Conservation (phyloP, 164 flowering plant species). For the Chimonanthus salicifolius region DNA sequence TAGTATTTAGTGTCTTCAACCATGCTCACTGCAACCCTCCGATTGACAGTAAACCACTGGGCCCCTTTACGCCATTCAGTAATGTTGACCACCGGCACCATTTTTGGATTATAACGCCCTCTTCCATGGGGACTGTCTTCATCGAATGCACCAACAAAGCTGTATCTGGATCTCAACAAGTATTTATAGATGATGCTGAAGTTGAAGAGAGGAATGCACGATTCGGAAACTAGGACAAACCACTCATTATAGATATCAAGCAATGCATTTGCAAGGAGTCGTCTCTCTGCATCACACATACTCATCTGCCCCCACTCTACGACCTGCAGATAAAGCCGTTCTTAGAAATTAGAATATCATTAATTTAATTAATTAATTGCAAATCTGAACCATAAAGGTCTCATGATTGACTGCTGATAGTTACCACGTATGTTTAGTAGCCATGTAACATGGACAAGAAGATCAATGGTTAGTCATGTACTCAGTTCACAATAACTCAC, state of each 20-base stretch:
- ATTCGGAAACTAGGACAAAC: slow-evolving; percentile 79
- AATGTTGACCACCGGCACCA: slow-evolving; percentile 69
- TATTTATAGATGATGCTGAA: slow-evolving; percentile 56
- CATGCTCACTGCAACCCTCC: slow-evolving; percentile 50
- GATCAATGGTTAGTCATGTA: too few relatives aligned
- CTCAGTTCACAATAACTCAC: too few relatives aligned
- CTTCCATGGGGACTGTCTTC: slow-evolving; percentile 75
- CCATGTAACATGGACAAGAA: too few relatives aligned
- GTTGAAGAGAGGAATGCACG: slow-evolving; percentile 84
- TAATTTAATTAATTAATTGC: too few relatives aligned
- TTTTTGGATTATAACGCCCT: slow-evolving; percentile 61
- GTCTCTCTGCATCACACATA: slow-evolving; percentile 92
- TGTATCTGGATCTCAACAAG: slow-evolving; percentile 50
- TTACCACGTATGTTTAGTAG: too few relatives aligned
- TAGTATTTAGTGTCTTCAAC: slow-evolving; percentile 52
- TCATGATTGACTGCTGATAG: too few relatives aligned
- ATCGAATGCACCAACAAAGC: slow-evolving; percentile 76
- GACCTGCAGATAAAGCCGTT: slow-evolving; percentile 32
- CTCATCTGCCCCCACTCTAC: slow-evolving; percentile 91
- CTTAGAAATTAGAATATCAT: not conserved
- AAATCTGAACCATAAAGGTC: too few relatives aligned
- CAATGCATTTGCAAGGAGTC: slow-evolving; percentile 88
- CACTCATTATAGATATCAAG: slow-evolving; percentile 82
- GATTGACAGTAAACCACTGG: slow-evolving; percentile 85
- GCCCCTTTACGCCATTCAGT: slow-evolving; percentile 86